Evolutionary conservation across 768 basidiomycete genomes (phyloP), one percentile per base, ranked within the genome.

Genomic region (Serendipita vermifera): DNA sequence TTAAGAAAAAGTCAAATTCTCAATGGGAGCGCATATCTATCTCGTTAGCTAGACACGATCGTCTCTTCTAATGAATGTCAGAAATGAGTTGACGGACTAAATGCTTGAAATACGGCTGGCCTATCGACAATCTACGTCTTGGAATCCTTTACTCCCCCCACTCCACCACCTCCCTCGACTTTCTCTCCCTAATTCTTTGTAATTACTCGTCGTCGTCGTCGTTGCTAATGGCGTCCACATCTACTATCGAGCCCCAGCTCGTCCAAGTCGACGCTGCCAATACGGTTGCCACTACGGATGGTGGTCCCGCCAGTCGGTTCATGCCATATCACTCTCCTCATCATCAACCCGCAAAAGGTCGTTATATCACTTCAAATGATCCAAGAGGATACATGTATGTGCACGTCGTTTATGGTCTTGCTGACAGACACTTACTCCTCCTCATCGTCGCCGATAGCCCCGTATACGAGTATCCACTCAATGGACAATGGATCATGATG

Each of bases 401-500:
- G 2, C 31, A 20, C 15, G 17, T 41, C 15, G 6, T n/a, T n/a
- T 41, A 33, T 22, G n/a, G 6, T 36, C 17, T 39, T 55, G 17
- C 54, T 17, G 40, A 3, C 39, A 15, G 33, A 22, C 46, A 36
- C 29, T 31, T 17, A 36, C n/a, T 29, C 32, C 14, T 22, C 15
- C 48, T 33, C 20, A 6, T 26, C 20, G 15, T 26, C 7, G 9
- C 22, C 7, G 9, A 26, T 51, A 75, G 88, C 55, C 87, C 87
- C 11, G 89, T 92, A 9, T 91, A 86, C 64, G 89, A 92, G 66
- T 92, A 90, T 63, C 87, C 86, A 1, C 73, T 92, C 56, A 87
- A 88, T 60, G 85, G 83, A 20, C 87, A 91, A 64, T 89, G 87
- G 85, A 87, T 92, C 64, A 91, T 92, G 89, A 88, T 91, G 79